Percentiles rank a stretch among this genome's conserved stretches.
These are phyloP conservation scores for Syncephalastrum sp. DNA, from an alignment of 371 early-diverging fungal genomes.

Conservation along the genomic window DNA sequence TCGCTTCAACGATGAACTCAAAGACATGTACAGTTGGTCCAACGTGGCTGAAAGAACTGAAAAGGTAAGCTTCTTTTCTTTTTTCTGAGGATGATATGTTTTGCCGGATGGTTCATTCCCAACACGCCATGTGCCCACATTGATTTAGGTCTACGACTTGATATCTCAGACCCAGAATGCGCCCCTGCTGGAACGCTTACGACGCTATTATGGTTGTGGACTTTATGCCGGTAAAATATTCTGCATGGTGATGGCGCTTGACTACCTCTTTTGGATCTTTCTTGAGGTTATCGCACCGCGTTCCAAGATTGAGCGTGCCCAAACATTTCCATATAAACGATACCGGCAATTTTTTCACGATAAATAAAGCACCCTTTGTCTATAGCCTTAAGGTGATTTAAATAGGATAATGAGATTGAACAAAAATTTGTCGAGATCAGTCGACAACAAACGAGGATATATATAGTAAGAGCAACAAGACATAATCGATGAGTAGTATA, in stretches of 20 bases:
- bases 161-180: slow-evolving; percentile 64
- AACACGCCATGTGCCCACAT: no score
- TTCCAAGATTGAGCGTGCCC: slow-evolving; percentile 70
- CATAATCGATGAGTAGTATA: no score
- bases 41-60: slow-evolving; percentile 95
- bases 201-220: slow-evolving; percentile 88
- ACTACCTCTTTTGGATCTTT: slow-evolving; percentile 78
- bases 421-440: no score
- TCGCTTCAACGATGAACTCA: slow-evolving; percentile 79
- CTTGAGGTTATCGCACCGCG: slow-evolving; percentile 85
- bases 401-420: no score
- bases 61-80: slow-evolving; percentile 48
- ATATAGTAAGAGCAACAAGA: no score
- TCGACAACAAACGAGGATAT: no score
- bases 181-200: slow-evolving; percentile 82
- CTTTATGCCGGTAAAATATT: slow-evolving; percentile 91
- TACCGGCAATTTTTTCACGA: slow-evolving; percentile 38
- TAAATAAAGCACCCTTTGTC: no score
- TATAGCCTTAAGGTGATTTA: no score
- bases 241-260: slow-evolving; percentile 85
- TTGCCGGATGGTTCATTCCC: no score
- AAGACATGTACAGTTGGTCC: slow-evolving; percentile 94
- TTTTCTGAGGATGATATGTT: no score
- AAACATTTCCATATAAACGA: slow-evolving; percentile 61
- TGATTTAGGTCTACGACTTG: slow-evolving; percentile 63